Evolutionary conservation across 2,329 filamentous ascomycete species (phyloP).

Genomic region (Aspergillus ustus): DNA sequence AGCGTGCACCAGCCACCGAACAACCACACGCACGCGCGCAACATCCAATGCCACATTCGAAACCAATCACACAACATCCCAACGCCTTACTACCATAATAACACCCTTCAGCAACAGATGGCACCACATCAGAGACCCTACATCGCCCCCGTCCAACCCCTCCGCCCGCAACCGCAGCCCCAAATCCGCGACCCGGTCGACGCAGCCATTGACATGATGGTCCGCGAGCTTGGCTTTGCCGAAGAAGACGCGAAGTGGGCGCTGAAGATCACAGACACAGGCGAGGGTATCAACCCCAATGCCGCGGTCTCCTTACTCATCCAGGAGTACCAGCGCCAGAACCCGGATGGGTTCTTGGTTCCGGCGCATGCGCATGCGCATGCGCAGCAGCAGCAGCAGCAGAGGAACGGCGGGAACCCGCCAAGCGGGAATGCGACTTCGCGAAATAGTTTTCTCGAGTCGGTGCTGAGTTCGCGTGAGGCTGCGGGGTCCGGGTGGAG

Average conservation of each 20-base stretch:
- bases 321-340: constrained; percentile 38
- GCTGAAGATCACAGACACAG: constrained; percentile 62
- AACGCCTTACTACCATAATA: neutral
- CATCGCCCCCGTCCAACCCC: neutral
- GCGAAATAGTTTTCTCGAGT: constrained; percentile 27
- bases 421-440: neutral
- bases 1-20: neutral
- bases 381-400: neutral
- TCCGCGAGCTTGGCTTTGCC: constrained; percentile 63
- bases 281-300: constrained; percentile 62
- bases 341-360: constrained; percentile 12
- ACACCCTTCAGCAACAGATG: neutral
- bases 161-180: constrained; percentile 9
- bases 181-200: constrained; percentile 59
- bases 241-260: constrained; percentile 61
- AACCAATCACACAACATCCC: neutral
- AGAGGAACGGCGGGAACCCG: neutral
- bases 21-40: neutral
- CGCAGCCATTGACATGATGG: constrained; percentile 60
- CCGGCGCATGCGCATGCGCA: neutral
- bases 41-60: neutral
- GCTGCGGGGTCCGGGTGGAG: constrained; percentile 41
- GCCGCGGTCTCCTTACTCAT: constrained; percentile 62
- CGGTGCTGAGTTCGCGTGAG: constrained; percentile 31
- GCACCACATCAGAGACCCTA: constrained; percentile 16